Evolutionary conservation across 768 basidiomycete species (phyloP).

Genomic region (Russula sp.): DNA sequence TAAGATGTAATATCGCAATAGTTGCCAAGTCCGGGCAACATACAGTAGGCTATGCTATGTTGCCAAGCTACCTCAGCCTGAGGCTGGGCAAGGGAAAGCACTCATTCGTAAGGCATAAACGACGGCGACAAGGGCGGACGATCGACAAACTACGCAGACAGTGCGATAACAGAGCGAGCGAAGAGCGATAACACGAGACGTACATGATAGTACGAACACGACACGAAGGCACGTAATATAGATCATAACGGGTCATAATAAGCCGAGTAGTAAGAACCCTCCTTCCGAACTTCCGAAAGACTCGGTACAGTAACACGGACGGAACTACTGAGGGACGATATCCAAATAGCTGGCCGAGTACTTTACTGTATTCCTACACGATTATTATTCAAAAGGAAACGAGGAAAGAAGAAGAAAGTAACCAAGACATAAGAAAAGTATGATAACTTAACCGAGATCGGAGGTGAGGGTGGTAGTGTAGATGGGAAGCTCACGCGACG

Average conservation of each 20-base stretch:
- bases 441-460: conserved; percentile 23
- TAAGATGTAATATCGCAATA: too few relatives aligned
- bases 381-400: background rate
- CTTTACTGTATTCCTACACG: conserved; percentile 21
- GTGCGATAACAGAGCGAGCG: conserved; percentile 16
- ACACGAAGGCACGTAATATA: conserved; percentile 16
- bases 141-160: background rate
- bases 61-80: background rate
- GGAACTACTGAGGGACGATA: background rate
- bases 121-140: background rate
- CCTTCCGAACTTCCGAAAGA: background rate
- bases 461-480: background rate
- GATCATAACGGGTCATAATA: conserved; percentile 18
- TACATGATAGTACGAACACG: conserved; percentile 21
- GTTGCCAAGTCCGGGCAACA: too few relatives aligned
- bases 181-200: conserved; percentile 24
- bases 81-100: background rate
- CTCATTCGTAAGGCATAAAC: background rate
- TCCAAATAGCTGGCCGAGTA: conserved; percentile 3
- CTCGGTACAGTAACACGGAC: background rate
- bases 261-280: background rate
- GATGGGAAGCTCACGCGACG: conserved; percentile 16
- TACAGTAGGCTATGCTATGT: background rate
- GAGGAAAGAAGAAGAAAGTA: background rate
- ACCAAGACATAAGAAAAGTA: conserved; percentile 22